A percentile compares a stretch with the other conserved stretches of the same genome.
Conservation (phyloP, 768 basidiomycete species). For the Candolleomyces efflorescens region DNA sequence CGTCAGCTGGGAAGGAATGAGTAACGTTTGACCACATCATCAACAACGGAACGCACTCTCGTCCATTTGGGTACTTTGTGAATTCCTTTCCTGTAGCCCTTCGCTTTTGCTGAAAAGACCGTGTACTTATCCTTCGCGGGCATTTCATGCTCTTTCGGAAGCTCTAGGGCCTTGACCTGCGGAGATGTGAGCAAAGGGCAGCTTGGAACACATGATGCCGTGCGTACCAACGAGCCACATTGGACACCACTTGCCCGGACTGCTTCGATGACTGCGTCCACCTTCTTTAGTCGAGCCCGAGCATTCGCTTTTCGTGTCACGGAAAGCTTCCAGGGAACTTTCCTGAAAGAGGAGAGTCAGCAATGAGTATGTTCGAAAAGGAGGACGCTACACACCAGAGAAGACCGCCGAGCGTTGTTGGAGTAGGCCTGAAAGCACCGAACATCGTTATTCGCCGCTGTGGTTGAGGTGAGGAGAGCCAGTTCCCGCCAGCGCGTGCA, state of each 20-base stretch:
- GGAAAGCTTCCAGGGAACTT: constrained; percentile 91
- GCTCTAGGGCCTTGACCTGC: constrained; percentile 67
- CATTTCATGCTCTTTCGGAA: constrained; percentile 97
- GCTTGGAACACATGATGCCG: not conserved
- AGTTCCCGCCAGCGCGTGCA: not conserved
- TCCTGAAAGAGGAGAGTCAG: constrained; percentile 49
- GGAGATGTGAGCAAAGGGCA: not conserved
- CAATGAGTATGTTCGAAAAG: not conserved
- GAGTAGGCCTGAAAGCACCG: constrained; percentile 76
- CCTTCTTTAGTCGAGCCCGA: constrained; percentile 82
- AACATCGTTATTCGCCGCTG: constrained; percentile 53
- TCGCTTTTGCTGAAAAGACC: constrained; percentile 64
- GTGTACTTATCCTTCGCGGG: constrained; percentile 92
- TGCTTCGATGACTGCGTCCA: constrained; percentile 90
- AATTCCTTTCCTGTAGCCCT: constrained; percentile 88
- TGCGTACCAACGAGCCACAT: constrained; percentile 69
- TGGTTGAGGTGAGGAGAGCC: not conserved
- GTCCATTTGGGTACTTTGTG: constrained; percentile 99
- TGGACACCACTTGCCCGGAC: constrained; percentile 79
- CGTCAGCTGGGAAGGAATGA: constrained; percentile 53
- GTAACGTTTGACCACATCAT: constrained; percentile 7
- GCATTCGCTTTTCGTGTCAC: constrained; percentile 90
- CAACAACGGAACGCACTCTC: constrained; percentile 49
- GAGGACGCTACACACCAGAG: constrained; percentile 61
- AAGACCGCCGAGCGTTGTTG: constrained; percentile 68